Conservation (phyloP, 208 protist species). For the Crithidia mellificae region DNA sequence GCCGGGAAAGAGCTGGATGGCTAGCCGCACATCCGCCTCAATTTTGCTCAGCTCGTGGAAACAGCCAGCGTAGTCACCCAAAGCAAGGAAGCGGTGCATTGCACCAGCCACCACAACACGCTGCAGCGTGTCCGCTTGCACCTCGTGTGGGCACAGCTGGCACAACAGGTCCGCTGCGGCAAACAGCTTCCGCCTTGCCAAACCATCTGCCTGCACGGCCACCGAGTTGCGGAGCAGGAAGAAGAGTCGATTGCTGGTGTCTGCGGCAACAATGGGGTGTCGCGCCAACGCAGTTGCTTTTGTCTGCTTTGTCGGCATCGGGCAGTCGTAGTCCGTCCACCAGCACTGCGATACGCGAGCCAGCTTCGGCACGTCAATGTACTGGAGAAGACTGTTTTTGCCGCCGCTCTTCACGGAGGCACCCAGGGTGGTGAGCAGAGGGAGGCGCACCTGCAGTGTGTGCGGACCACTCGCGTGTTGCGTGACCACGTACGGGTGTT, state of each 20-base stretch:
- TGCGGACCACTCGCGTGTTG: conserved; percentile 26
- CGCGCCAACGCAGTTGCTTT: conserved; percentile 25
- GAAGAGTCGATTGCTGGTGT: conserved; percentile 38
- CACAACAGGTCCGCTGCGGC: conserved; percentile 53
- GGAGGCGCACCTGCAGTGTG: conserved; percentile 64
- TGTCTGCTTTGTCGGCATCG: conserved; percentile 31
- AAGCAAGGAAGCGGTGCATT: conserved; percentile 42
- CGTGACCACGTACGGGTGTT: conserved; percentile 63
- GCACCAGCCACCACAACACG: conserved; percentile 41
- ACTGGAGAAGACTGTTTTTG: conserved; percentile 25
- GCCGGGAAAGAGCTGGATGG: conserved; percentile 49
- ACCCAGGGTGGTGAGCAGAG: conserved; percentile 44
- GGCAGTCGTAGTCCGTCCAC: conserved; percentile 56
- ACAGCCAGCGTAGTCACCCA: conserved; percentile 36
- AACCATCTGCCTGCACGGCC: conserved; percentile 27
- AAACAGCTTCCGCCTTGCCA: conserved; percentile 36
- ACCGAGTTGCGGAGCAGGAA: conserved; percentile 38
- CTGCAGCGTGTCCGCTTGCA: conserved; percentile 30
- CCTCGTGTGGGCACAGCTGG: conserved; percentile 59
- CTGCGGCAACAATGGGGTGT: conserved; percentile 39
- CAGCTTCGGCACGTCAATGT: conserved; percentile 17
- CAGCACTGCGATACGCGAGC: conserved; percentile 37
- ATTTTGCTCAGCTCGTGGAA: conserved; percentile 52
- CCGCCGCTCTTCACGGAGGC: neutral
- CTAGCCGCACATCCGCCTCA: conserved; percentile 46